Evolutionary conservation across 352 stramenopile genomes (phyloP), one percentile per base, ranked within the genome.

Genomic region (Phytophthora idaei): DNA sequence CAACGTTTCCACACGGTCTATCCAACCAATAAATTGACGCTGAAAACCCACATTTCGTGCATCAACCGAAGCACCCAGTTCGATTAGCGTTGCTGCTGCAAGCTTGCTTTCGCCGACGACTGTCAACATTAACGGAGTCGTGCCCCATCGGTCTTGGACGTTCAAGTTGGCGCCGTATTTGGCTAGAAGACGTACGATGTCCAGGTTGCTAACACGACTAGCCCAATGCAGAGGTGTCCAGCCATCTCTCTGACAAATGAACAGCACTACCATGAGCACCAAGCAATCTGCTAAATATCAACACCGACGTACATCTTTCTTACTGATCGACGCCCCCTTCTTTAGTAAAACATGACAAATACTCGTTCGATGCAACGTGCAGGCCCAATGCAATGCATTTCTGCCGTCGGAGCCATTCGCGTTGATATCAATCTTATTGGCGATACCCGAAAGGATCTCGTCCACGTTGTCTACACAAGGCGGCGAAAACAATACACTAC

Each of bases 301-400:
- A 12, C 12, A 4, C 34, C 34, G 2, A 31, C 74, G 25, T 73
- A 92, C 83, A 53, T 93, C 87, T 75, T 92, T 90, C 69, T 83
- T 89, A 49, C 82, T 90, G 48, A 93, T 69, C 8, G 72, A 85
- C 4, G 86, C 84, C 50, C 84, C 84, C 67, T 94, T 93, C 62
- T 93, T 93, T 5, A 94, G 78, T 44, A 94, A 52, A n/a, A 94
- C 74, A 52, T 92, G 84, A 42, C 84, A 91, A 46, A 93, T 91
- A 32, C 81, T 91, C 6, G 81, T 85, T 29, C 86, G 79, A 49
- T 91, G 86, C 44, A 94, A 61, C 3, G 84, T 91, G 17, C 83
- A 92, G 8, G 83, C 84, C 84, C 86, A 94, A 67, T 94, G 86
- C 4, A 94, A 61, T 6, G 83, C 84, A 63, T 94, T 94, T 65